Evolutionary conservation across 805 yeast genomes (phyloP), one percentile per base, ranked within the genome.

Genomic region (Blastobotrys terrestris): DNA sequence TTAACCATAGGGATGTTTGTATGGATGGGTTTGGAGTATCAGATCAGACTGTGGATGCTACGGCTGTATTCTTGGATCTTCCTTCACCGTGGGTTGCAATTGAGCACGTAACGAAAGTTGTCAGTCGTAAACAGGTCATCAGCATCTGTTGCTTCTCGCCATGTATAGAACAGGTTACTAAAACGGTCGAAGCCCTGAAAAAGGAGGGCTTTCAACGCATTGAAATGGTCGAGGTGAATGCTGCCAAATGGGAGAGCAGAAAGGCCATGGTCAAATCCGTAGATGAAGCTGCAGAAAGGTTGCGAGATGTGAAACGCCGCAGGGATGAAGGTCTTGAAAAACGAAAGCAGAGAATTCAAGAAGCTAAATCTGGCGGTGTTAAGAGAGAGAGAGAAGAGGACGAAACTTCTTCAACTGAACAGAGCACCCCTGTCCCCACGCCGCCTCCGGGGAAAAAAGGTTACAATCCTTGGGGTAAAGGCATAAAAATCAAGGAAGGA

Each of bases 1-100:
- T 87, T 48, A 89, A 92, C 2, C 97, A 90, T 66, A 75, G 98
- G 59, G 97, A 94, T 67, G 99, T 94, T 21, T 94, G 99, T 68
- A 76, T 79, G 48, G 80, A 84, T 58, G 98, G 98, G 1, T 94
- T 94, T 66, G 77, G 74, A 35, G 73, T 85, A 71, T 61, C 57
- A n/a, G 63, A 63, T 4, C 63, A 31, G 8, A 20, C 31, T 39
- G 42, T 85, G n/a, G 69, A 77, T 42, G 95, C 90, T 0, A 84
- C 84, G 53, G 83, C 84, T 1, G 80, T 94, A 0, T 94, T 94
- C 63, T 75, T 94, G 57, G 99, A 94, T 66, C 76, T 94, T 47
- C 99, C 99, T 2, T 83, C 96, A 3, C 99, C 99, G 6, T 92
- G 98, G 97, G 82, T 81, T 39, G 99, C 99, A 3, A 85, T 94